Base-by-base conservation (phyloP, 108 stramenopile species). In the Stephanodiscus minutulus region DNA sequence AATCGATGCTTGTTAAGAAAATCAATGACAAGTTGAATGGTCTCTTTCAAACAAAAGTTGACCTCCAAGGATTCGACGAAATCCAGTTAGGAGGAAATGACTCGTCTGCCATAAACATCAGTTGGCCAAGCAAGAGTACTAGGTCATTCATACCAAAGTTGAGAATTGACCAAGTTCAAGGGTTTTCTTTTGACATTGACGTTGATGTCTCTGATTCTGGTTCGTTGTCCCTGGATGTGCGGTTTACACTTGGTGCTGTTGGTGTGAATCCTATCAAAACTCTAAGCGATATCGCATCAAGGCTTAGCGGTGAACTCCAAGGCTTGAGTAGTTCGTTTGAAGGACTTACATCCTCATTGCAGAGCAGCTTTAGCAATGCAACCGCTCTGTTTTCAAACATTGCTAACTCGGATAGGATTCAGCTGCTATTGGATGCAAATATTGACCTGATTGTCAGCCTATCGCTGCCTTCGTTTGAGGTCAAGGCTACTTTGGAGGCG, bases 251-350 rank as follows among this genome's bases (percentile, higher is more conserved):
- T 31, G 35, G 29, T 66, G 43, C 28, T 4, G 65, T 52, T 21
- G 50, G 50, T 66, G 65, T 66, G n/a, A 66, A 66, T 41, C 65
- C 65, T 5, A 15, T 29, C 52, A 29, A 50, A 52, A 66, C 65
- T 22, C 49, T 66, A 18, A 24, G 7, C 35, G 65, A 53, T 22
- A 31, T 66, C 18, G 29, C 49, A 17, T 33, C 49, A 20, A n/a
- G 49, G 29, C 15, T 66, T 15, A 48, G 33, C 28, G 17, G 22
- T 29, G 4, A 35, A 17, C 36, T 66, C n/a, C 12, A 13, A 28
- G 21, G 33, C 50, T 66, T 52, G 36, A 37, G 39, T 28, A 37
- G 22, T 28, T 22, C 27, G 6, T 46, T 43, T 46, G 44, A 46
- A 21, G 29, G 63, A 20, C 54, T 55, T 2, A 55, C 54, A 13